Evolutionary conservation across 352 stramenopile genomes (phyloP).

Genomic region (Chrysophaeum taylorii): DNA sequence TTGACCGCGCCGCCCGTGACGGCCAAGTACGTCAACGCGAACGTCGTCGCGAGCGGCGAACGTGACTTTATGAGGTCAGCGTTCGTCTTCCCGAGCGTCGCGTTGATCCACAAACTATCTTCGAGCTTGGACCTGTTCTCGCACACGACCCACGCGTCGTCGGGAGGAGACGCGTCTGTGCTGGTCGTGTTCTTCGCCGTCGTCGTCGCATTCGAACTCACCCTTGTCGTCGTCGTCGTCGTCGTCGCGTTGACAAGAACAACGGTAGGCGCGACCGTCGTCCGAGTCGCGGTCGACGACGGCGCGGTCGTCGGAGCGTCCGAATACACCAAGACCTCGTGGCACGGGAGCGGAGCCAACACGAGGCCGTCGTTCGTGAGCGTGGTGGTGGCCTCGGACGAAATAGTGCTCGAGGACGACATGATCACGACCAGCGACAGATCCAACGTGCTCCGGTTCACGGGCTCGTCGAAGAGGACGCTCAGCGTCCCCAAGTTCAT

Average conservation of each 20-base stretch:
- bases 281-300: no score
- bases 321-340: not conserved
- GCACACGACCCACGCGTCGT: not conserved
- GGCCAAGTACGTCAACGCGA: slow-evolving; percentile 1
- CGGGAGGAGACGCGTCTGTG: not conserved
- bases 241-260: no score
- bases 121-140: not conserved
- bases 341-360: not conserved
- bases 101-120: slow-evolving; percentile 7
- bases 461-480: slow-evolving; percentile 18
- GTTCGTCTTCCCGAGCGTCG: slow-evolving; percentile 8
- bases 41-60: not conserved
- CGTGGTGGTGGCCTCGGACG: not conserved
- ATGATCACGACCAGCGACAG: slow-evolving; percentile 8
- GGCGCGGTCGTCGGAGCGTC: no score
- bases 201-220: no score
- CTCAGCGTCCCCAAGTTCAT: slow-evolving; percentile 11
- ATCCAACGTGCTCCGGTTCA: slow-evolving; percentile 7
- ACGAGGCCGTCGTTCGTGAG: slow-evolving; percentile 5
- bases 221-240: no score
- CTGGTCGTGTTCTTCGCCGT: not conserved
- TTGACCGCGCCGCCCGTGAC: not conserved
- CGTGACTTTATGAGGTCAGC: slow-evolving; percentile 12
- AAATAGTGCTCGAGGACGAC: not conserved
- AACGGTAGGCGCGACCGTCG: no score